Base-by-base conservation (phyloP, 805 yeast genomes). In the Candida jianshihensis region DNA sequence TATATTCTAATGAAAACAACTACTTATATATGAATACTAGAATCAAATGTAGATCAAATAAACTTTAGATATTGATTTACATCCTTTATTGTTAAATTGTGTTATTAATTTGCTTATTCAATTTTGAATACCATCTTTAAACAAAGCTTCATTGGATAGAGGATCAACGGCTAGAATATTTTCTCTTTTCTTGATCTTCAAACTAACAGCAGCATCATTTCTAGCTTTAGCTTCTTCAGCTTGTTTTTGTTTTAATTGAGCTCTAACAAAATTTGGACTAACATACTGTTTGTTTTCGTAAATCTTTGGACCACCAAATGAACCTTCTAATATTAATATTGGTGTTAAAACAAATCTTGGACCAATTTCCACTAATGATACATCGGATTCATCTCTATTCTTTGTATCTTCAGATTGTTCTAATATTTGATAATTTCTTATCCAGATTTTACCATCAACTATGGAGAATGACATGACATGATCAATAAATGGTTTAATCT, bases 281-380 rank as follows among this genome's bases (percentile, higher is more conserved):
- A 92, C 96, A 61, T 85, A 92, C 63, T 90, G 92, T 68, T 86
- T 89, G 68, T 92, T 92, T 56, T 92, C 97, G 63, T 86, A 92
- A 47, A 92, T 88, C 71, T 89, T 87, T 46, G 97, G 96, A 16
- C 98, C 98, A 38, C 96, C 90, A 53, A 92, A 92, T 2, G 97
- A 87, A 33, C 98, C 98, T 66, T 92, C 97, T 45, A 90, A 71
- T 36, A 92, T 78, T 41, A 94, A 80, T 48, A 92, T 89, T 44
- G 82, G 79, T 3, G 97, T 90, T 67, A 92, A 71, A 24, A 92
- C 97, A 47, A 88, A 81, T 60, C 98, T 76, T 35, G 98, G 98
- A 4, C 98, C 98, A 49, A 92, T 87, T 68, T 92, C 98, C 40
- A 92, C 83, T 50, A 92, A 69, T 14, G 87, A 77, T 43, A 85